phyloP scores from a whole-genome alignment of 2,329 filamentous ascomycete species.

The Neodidymelliopsis sp. region DNA sequence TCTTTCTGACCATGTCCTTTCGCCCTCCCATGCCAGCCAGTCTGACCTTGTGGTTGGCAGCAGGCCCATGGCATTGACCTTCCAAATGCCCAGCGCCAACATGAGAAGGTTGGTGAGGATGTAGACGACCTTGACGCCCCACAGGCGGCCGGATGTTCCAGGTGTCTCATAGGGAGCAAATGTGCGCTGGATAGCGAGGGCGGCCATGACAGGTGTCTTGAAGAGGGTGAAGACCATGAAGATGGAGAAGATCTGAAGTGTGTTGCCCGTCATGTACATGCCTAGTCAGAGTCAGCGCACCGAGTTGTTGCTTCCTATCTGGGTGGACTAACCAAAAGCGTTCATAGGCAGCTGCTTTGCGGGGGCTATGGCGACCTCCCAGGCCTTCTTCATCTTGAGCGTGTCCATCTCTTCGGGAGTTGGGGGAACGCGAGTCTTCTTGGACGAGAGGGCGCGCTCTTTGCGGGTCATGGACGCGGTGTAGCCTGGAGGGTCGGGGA shows the following conservation, averaged over 20 bases:
- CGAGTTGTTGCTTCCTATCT: background rate
- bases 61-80: conserved; percentile 94
- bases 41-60: conserved; percentile 96
- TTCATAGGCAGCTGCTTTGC: conserved; percentile 98
- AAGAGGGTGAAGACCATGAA: conserved; percentile 99
- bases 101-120: conserved; percentile 85
- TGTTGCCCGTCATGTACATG: conserved; percentile 99
- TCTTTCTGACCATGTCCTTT: conserved; percentile 59
- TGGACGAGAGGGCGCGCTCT: conserved; percentile 46
- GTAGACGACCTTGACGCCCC: conserved; percentile 87
- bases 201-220: conserved; percentile 89
- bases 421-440: conserved; percentile 68
- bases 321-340: conserved; percentile 71
- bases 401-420: conserved; percentile 89
- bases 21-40: conserved; percentile 94
- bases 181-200: conserved; percentile 83
- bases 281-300: conserved; percentile 29
- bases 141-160: conserved; percentile 73
- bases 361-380: conserved; percentile 93
- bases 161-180: conserved; percentile 91
- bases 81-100: conserved; percentile 89
- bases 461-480: conserved; percentile 58
- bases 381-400: conserved; percentile 97
- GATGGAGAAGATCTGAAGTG: conserved; percentile 97
- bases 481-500: conserved; percentile 89